Evolutionary conservation across 345 rosid species (phyloP).

Genomic region (Hibiscus trionum): DNA sequence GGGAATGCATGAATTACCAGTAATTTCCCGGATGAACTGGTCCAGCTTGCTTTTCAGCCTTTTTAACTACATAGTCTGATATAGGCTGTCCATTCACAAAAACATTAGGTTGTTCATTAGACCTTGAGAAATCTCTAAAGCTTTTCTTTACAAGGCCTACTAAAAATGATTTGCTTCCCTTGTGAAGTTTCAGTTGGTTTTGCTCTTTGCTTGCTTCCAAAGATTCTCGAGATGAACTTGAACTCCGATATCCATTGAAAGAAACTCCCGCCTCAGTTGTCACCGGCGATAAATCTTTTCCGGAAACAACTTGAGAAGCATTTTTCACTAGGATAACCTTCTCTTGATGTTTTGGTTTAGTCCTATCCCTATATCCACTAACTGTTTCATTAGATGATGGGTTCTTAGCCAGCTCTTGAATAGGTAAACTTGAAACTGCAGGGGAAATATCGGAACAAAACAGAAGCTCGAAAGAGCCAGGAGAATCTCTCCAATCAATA

Average conservation of each 20-base stretch:
- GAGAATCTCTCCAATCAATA: conserved; percentile 18
- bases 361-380: conserved; percentile 41
- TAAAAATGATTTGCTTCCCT: conserved; percentile 46
- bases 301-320: conserved; percentile 47
- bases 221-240: conserved; percentile 55
- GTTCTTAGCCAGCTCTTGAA: conserved; percentile 43
- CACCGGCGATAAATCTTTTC: conserved; percentile 35
- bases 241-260: conserved; percentile 48
- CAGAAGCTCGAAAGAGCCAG: conserved; percentile 21
- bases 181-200: conserved; percentile 31
- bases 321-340: conserved; percentile 36
- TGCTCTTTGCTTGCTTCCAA: conserved; percentile 45
- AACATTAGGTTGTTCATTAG: conserved; percentile 46
- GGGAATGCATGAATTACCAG: conserved; percentile 36
- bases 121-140: conserved; percentile 59
- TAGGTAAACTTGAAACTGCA: conserved; percentile 43
- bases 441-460: conserved; percentile 23
- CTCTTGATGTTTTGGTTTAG: conserved; percentile 62
- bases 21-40: conserved; percentile 73
- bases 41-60: conserved; percentile 79
- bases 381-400: conserved; percentile 37
- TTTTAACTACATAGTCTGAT: conserved; percentile 44
- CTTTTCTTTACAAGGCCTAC: conserved; percentile 58
- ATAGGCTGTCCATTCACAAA: conserved; percentile 51
- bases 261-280: conserved; percentile 63